Conservation (phyloP, 2,329 filamentous ascomycete species). For the Chalaropsis thielavioides region DNA sequence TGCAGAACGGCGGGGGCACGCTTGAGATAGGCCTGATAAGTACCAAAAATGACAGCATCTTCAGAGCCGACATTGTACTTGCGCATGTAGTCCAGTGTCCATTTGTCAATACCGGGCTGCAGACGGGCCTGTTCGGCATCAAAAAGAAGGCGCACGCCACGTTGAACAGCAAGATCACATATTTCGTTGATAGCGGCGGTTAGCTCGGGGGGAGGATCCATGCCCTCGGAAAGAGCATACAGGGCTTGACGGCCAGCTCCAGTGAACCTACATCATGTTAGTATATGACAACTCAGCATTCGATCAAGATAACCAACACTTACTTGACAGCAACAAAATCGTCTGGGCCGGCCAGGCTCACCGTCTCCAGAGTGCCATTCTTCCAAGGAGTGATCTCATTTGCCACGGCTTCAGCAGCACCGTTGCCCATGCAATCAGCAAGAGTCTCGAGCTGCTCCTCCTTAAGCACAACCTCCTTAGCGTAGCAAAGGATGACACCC, state of each 20-base stretch:
- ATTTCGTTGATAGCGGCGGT: slow-evolving; percentile 56
- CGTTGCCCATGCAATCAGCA: slow-evolving; percentile 31
- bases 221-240: slow-evolving; percentile 46
- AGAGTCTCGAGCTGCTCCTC: slow-evolving; percentile 37
- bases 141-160: slow-evolving; percentile 61
- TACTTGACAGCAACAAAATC: slow-evolving; percentile 54
- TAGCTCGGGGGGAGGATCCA: slow-evolving; percentile 49
- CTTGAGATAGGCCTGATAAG: slow-evolving; percentile 67
- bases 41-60: slow-evolving; percentile 61
- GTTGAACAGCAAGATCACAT: slow-evolving; percentile 54
- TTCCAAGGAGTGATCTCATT: slow-evolving; percentile 58
- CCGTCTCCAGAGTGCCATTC: slow-evolving; percentile 58
- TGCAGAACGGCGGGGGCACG: slow-evolving; percentile 41
- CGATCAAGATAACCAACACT: slow-evolving; percentile 18
- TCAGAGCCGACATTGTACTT: slow-evolving; percentile 52
- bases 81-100: slow-evolving; percentile 63
- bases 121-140: slow-evolving; percentile 74
- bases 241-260: slow-evolving; percentile 66
- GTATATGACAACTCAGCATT: neutral
- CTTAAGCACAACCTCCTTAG: slow-evolving; percentile 61
- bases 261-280: slow-evolving; percentile 44
- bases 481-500: slow-evolving; percentile 75
- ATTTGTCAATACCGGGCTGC: slow-evolving; percentile 66
- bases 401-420: slow-evolving; percentile 34
- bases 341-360: slow-evolving; percentile 47